Evolutionary conservation across 2,329 filamentous ascomycete species (phyloP).

Genomic region (Aspergillus thermomutatus): DNA sequence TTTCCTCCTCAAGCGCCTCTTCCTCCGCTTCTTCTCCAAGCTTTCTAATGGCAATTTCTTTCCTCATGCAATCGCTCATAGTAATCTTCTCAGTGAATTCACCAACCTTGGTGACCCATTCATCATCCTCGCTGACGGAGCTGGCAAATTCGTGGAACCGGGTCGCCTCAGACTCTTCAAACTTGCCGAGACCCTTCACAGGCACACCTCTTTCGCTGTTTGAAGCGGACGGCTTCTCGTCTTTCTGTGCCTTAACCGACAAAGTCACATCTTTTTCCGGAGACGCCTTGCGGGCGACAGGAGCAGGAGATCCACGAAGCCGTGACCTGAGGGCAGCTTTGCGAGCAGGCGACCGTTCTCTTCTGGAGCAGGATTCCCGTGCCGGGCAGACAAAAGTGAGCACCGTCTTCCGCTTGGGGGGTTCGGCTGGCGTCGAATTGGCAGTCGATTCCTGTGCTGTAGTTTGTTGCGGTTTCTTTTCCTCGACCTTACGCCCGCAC

Average conservation of each 20-base stretch:
- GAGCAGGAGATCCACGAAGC: constrained; percentile 40
- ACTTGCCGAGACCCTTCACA: constrained; percentile 36
- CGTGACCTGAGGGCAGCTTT: constrained; percentile 25
- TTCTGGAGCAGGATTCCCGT: constrained; percentile 25
- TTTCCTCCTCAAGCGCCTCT: constrained; percentile 76
- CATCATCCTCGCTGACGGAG: constrained; percentile 75
- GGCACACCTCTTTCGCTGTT: constrained; percentile 27
- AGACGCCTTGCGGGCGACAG: constrained; percentile 30
- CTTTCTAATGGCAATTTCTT: constrained; percentile 83
- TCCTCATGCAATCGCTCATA: constrained; percentile 81
- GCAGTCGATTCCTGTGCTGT: constrained; percentile 17
- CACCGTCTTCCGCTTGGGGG: constrained; percentile 41
- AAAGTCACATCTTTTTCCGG: constrained; percentile 12
- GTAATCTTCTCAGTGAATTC: constrained; percentile 70
- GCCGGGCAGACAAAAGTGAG: constrained; percentile 48
- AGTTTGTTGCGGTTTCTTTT: constrained; percentile 33
- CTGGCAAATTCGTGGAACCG: constrained; percentile 89
- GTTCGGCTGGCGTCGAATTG: constrained; percentile 22
- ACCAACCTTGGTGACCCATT: constrained; percentile 77
- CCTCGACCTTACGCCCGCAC: constrained; percentile 64
- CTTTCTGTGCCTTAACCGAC: constrained; percentile 6
- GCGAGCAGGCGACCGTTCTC: constrained; percentile 26
- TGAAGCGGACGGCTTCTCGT: constrained; percentile 11
- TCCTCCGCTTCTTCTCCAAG: constrained; percentile 88
- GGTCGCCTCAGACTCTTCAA: constrained; percentile 42